These are phyloP conservation scores for Geranium incanum DNA, from an alignment of 441 rosid species.

Conservation along the genomic window DNA sequence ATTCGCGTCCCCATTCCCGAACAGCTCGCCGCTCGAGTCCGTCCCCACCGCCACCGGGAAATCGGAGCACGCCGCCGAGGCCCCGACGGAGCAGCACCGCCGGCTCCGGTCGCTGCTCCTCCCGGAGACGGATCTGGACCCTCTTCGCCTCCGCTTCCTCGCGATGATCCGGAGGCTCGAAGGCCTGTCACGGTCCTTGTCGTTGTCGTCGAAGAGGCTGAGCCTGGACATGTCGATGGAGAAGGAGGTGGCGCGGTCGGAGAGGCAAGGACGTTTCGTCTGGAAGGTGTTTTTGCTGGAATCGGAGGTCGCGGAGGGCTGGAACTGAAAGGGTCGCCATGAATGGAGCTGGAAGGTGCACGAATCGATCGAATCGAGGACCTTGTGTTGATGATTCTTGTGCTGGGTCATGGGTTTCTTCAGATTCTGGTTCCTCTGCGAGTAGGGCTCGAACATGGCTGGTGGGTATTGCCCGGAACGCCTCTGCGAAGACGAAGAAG, in stretches of 20 bases:
- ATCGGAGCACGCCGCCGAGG: conserved; percentile 81
- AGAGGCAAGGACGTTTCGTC: conserved; percentile 84
- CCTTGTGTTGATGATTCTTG: conserved; percentile 19
- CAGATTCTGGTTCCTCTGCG: neutral
- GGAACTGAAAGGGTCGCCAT: conserved; percentile 65
- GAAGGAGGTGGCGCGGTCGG: conserved; percentile 86
- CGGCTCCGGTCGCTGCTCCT: conserved; percentile 88
- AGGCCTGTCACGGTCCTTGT: conserved; percentile 27
- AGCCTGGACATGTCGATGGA: conserved; percentile 52
- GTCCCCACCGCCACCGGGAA: conserved; percentile 81
- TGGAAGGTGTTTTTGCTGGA: conserved; percentile 27
- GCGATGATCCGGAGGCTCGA: conserved; percentile 37
- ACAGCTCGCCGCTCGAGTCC: conserved; percentile 95
- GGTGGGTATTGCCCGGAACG: neutral
- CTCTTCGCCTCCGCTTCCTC: conserved; percentile 69
- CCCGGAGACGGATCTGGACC: conserved; percentile 83
- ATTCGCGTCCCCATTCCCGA: conserved; percentile 59
- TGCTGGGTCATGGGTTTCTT: conserved; percentile 36
- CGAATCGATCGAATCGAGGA: conserved; percentile 58
- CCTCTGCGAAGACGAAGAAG: neutral
- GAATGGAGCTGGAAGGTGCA: conserved; percentile 65
- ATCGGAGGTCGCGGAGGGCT: conserved; percentile 31
- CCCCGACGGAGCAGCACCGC: conserved; percentile 81
- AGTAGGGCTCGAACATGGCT: neutral
- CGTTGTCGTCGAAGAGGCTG: conserved; percentile 51